Evolutionary conservation across 2,329 filamentous ascomycete species (phyloP), one percentile per base, ranked within the genome.

Genomic region (Grosmannia penicillata): DNA sequence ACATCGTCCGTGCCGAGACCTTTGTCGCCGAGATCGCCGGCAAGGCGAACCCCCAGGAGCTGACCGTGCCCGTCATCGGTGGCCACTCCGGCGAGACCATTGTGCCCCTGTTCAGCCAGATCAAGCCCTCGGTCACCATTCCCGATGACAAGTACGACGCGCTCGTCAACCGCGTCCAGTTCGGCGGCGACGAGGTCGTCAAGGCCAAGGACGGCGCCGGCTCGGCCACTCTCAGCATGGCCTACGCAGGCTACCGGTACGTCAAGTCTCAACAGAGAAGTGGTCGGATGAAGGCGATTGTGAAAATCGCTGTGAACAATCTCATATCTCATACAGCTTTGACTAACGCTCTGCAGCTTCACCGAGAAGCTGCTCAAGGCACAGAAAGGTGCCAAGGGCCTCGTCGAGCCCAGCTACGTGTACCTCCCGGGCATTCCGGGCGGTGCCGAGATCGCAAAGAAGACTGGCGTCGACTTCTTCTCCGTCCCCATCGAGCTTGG

Each of bases 21-120:
- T 98, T 98, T 59, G 83, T 93, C 44, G 82, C 85, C 52, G 78
- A 84, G 55, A 80, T 93, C 54, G 72, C 72, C 45, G 86, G 87
- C 63, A 77, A 82, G 65, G 75, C 78, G 58, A 78, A 89, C 59
- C 84, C 87, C 43, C 72, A 80, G 53, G 81, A 87, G 60, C 73
- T 86, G 49, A 83, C 69, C 49, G 82, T 98, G 48, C 87, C 89
- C 49, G 91, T 98, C 53, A 76, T 98, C 56, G 91, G 91, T 56
- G 91, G 91, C 46, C 91, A 98, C 76, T 95, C 87, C 44, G 91
- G 91, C 56, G 86, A 89, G 70, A 98, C 91, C 53, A 98, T 98
- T 55, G 87, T 98, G 41, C 91, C 91, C 36, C 75, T 98, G 45
- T 93, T 96, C 75, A 94, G 86, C 75, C 80, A 91, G 68, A 75